These are phyloP conservation scores for Yamadazyma triangularis DNA, from an alignment of 1,139 yeast genomes.

Conservation along the genomic window DNA sequence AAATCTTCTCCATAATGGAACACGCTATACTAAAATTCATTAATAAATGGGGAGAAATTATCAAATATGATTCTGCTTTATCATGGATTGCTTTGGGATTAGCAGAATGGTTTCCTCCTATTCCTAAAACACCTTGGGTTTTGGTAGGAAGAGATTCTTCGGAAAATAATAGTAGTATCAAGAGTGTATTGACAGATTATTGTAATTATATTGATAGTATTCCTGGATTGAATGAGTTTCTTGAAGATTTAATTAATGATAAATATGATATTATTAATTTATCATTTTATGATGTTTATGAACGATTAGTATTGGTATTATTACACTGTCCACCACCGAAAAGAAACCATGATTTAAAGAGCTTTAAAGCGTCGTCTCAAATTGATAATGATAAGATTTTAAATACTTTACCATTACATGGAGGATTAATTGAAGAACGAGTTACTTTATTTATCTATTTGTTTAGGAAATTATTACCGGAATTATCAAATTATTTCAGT, in stretches of 20 bases:
- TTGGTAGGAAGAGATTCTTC: conserved; percentile 37
- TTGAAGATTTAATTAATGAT: conserved; percentile 24
- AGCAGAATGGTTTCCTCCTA: conserved; percentile 87
- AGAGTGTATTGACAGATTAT: conserved; percentile 45
- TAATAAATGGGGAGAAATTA: conserved; percentile 71
- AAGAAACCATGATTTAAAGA: conserved; percentile 6
- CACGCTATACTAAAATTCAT: conserved; percentile 61
- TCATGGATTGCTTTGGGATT: conserved; percentile 85
- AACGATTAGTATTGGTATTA: conserved; percentile 69
- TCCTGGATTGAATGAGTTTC: conserved; percentile 22
- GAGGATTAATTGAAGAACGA: conserved; percentile 67
- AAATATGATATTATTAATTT: conserved; percentile 18
- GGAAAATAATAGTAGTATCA: conserved; percentile 22
- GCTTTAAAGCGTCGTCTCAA: conserved; percentile 3
- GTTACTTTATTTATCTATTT: conserved; percentile 69
- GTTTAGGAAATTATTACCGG: conserved; percentile 66
- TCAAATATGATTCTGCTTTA: conserved; percentile 76
- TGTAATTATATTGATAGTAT: conserved; percentile 40
- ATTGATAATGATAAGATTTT: conserved; percentile 19
- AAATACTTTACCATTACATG: conserved; percentile 45
- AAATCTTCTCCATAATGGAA: conserved; percentile 55
- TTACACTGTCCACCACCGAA: conserved; percentile 62
- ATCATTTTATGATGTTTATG: conserved; percentile 67
- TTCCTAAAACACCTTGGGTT: conserved; percentile 42
- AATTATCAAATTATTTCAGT: conserved; percentile 67